Base-by-base conservation (phyloP, 139 green algal species). In the Volvox africanus region DNA sequence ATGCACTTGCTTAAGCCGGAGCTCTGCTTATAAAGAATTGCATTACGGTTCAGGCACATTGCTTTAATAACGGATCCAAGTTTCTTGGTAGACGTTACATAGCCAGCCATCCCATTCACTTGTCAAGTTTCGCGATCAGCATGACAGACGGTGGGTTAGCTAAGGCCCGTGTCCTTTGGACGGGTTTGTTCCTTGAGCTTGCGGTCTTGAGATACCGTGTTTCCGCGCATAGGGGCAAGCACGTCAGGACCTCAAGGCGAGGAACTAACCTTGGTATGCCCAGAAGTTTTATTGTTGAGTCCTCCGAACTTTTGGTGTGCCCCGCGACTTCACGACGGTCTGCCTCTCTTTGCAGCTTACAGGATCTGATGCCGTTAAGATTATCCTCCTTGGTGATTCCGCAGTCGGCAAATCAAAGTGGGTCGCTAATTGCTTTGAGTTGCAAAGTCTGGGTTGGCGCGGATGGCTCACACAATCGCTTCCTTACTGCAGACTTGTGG, bases 361-460 rank as follows among this genome's bases (percentile, higher is more conserved):
- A 11, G 86, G 92, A 14, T 93, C 90, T 0, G 78, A 95, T 36
- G 92, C 82, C 0, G 69, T 96, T 1, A 96, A 97, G 90, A 84
- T 96, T 44, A 97, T 97, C 75, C 62, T 97, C 50, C 85, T 97
- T 20, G 95, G 95, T 0, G 95, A 97, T 82, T 96, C 95, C 0
- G 95, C 95, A 22, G 95, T 96, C 28, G 95, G 95, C 0, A 97
- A 97, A 91, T 96, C 94, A 28, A 97, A 97, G 94, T 96, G 65
- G 81, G 93, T 90, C 67, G 28, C 67, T 75, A 55, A 55, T 55
- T 55, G 5, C 67, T 75, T n/a, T 79, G 71, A 79, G 71, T 18
- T 35, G 21, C 71, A 20, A 24, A 28, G 65, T 21, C 1, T 36
- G 71, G 71, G 71, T 79, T 79, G 20, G 71, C 26, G 28, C 22